Evolutionary conservation across 305 asterid species (phyloP).

Genomic region (Coffea humblotiana): DNA sequence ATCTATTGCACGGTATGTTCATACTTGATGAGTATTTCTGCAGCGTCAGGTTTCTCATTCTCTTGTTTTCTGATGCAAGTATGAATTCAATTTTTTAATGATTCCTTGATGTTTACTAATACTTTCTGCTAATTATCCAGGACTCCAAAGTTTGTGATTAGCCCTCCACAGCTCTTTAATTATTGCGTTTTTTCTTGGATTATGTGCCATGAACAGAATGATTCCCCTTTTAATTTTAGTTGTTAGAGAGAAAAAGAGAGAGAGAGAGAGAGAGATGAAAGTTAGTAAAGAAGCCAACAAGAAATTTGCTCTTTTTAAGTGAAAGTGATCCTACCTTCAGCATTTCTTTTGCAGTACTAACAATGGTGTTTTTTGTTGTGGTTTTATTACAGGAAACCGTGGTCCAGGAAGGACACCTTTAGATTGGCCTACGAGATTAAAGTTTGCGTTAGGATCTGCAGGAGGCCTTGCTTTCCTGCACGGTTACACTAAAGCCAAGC

Average conservation of each 20-base stretch:
- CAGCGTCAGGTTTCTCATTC: not conserved
- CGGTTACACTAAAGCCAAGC: constrained; percentile 27
- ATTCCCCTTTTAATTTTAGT: no score
- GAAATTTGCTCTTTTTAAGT: no score
- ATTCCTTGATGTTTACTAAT: not conserved
- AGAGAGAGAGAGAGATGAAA: no score
- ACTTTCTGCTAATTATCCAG: not conserved
- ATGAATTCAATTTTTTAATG: not conserved
- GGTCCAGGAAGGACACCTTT: constrained; percentile 45
- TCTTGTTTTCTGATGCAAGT: not conserved
- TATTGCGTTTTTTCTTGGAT: no score
- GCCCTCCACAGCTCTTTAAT: not conserved
- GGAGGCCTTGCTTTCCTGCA: constrained; percentile 33
- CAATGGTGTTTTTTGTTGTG: no score
- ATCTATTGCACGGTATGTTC: constrained; percentile 37
- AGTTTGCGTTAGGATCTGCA: constrained; percentile 35
- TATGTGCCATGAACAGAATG: no score
- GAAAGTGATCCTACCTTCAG: not conserved
- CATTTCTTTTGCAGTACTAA: not conserved
- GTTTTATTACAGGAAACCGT: constrained; percentile 27
- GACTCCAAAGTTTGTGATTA: no score
- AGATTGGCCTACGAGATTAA: constrained; percentile 37
- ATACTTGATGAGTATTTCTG: not conserved
- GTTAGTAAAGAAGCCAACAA: not conserved
- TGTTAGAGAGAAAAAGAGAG: not conserved